phyloP scores from a whole-genome alignment of 2,329 filamentous ascomycete species.

The Phaeosphaeria sp. region DNA sequence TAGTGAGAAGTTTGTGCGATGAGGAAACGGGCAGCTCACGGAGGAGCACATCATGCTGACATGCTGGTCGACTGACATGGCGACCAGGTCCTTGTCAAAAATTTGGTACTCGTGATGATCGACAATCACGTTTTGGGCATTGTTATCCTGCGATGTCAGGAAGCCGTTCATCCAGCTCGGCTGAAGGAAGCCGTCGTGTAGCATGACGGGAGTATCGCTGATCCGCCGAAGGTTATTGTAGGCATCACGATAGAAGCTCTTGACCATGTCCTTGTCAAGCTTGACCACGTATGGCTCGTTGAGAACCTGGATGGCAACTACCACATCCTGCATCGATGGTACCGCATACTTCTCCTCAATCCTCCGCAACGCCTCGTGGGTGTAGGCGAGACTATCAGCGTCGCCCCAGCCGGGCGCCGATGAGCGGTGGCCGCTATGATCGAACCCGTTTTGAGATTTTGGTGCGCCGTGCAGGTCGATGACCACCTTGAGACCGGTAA shows the following conservation, averaged over 20 bases:
- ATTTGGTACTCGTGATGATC: constrained; percentile 74
- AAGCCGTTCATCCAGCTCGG: constrained; percentile 66
- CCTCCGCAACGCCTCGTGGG: constrained; percentile 62
- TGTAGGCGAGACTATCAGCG: constrained; percentile 56
- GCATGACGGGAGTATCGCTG: constrained; percentile 57
- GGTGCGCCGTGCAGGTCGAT: constrained; percentile 63
- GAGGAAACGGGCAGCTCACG: constrained; percentile 28
- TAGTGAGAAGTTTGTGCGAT: not conserved
- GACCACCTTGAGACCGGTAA: constrained; percentile 60
- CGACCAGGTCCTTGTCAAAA: constrained; percentile 60
- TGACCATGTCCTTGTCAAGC: constrained; percentile 54
- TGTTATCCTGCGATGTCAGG: constrained; percentile 57
- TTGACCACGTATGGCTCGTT: constrained; percentile 63
- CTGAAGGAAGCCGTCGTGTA: constrained; percentile 64
- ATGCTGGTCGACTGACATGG: constrained; percentile 60
- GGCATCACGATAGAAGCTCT: constrained; percentile 62
- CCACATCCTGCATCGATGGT: constrained; percentile 61
- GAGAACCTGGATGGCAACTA: constrained; percentile 63
- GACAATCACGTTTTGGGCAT: constrained; percentile 61
- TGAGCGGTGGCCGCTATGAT: constrained; percentile 63
- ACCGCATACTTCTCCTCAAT: constrained; percentile 64
- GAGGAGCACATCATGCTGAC: constrained; percentile 62
- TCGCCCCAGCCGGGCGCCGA: constrained; percentile 54
- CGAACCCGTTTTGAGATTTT: constrained; percentile 66
- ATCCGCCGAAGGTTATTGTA: constrained; percentile 57